A percentile compares a stretch with the other conserved stretches of the same genome.
Conservation (phyloP, 2,329 filamentous ascomycete genomes). For the Sordariomycetes sp. region DNA sequence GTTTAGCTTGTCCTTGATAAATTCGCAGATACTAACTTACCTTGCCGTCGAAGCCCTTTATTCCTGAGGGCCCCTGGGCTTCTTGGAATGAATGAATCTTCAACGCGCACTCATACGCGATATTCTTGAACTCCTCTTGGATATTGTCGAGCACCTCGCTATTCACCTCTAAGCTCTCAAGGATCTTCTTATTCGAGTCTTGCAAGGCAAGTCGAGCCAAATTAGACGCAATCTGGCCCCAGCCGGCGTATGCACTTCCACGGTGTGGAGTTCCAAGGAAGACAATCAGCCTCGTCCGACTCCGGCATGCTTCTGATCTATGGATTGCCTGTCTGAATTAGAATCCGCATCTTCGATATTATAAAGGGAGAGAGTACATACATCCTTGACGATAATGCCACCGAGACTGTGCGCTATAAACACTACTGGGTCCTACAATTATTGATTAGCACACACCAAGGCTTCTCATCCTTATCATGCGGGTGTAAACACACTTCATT, state of each 20-base stretch:
- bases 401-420: constrained; percentile 16
- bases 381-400: constrained; percentile 14
- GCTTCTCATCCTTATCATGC: no score
- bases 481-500: no score
- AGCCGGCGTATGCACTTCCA: neutral
- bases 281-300: neutral
- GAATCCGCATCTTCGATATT: neutral
- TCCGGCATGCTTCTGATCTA: neutral
- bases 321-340: neutral
- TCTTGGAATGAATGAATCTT: no score
- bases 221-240: neutral
- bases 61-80: no score
- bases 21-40: no score
- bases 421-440: constrained; percentile 12
- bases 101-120: no score
- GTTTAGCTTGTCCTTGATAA: no score
- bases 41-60: no score
- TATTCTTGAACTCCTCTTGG: no score
- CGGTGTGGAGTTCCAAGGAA: constrained; percentile 2
- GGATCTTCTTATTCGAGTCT: neutral
- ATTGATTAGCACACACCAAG: constrained; percentile 1
- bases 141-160: no score
- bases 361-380: constrained; percentile 8
- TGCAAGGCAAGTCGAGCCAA: neutral
- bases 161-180: neutral